These are phyloP conservation scores for Mycena haematopus DNA, from an alignment of 768 basidiomycete species.

Conservation along the genomic window DNA sequence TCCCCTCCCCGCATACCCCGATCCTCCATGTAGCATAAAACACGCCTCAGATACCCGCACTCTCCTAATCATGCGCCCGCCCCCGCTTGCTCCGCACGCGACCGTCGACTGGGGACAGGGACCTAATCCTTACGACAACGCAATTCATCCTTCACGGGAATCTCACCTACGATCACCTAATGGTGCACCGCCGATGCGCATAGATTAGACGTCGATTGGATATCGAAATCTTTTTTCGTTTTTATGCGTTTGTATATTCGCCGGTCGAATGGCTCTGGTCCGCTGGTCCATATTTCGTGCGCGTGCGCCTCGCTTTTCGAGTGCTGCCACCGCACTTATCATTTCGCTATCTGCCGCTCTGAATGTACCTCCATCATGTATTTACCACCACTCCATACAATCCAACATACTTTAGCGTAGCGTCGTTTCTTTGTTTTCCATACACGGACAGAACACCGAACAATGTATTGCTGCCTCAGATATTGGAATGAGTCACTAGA, in stretches of 20 bases:
- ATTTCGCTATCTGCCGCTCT: slow-evolving; percentile 26
- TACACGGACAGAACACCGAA: slow-evolving; percentile 23
- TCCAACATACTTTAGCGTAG: slow-evolving; percentile 24
- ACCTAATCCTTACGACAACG: slow-evolving; percentile 18
- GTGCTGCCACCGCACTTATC: slow-evolving; percentile 1
- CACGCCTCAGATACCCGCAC: slow-evolving; percentile 26
- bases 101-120: slow-evolving; percentile 12
- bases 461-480: slow-evolving; percentile 17
- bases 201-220: slow-evolving; percentile 30
- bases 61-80: slow-evolving; percentile 20
- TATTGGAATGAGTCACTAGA: not conserved
- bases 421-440: slow-evolving; percentile 12
- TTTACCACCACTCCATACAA: slow-evolving; percentile 7
- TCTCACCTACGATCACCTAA: slow-evolving; percentile 15
- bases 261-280: slow-evolving; percentile 16
- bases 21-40: slow-evolving; percentile 25
- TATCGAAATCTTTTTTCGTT: slow-evolving; percentile 14
- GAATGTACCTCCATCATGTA: slow-evolving; percentile 27
- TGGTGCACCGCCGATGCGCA: slow-evolving; percentile 22
- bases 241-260: slow-evolving; percentile 27
- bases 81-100: slow-evolving; percentile 12
- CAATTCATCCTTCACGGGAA: slow-evolving; percentile 21
- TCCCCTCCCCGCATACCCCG: slow-evolving; percentile 16
- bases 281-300: slow-evolving; percentile 9
- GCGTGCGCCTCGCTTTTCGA: not conserved